A percentile compares a stretch with the other conserved stretches of the same genome.
These are phyloP conservation scores for Lentinula guzmanii DNA, from an alignment of 768 basidiomycete genomes.

Conservation along the genomic window DNA sequence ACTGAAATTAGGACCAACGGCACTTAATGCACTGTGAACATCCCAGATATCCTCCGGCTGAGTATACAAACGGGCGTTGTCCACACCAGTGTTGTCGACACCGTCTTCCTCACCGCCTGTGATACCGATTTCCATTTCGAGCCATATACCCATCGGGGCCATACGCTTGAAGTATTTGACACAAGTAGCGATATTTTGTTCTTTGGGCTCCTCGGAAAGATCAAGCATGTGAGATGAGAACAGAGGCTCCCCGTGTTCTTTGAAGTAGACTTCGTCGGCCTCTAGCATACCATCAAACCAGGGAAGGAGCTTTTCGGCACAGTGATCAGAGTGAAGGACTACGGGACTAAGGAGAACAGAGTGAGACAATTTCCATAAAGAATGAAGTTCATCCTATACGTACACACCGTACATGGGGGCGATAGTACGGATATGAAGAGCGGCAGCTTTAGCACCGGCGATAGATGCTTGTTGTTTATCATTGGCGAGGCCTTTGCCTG, in stretches of 20 bases:
- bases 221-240: constrained; percentile 99
- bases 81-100: constrained; percentile 94
- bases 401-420: constrained; percentile 91
- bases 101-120: constrained; percentile 99
- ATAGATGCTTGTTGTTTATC: constrained; percentile 95
- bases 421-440: constrained; percentile 84
- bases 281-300: constrained; percentile 99
- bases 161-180: constrained; percentile 94
- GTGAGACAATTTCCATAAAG: constrained; percentile 1
- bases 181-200: constrained; percentile 92
- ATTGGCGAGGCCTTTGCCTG: constrained; percentile 93
- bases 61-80: constrained; percentile 92
- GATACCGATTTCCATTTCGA: constrained; percentile 99
- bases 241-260: constrained; percentile 77
- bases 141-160: constrained; percentile 89
- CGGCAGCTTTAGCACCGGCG: constrained; percentile 87
- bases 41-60: constrained; percentile 96
- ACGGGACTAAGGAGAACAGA: constrained; percentile 61
- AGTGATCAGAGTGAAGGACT: constrained; percentile 97
- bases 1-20: constrained; percentile 89
- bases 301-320: constrained; percentile 93
- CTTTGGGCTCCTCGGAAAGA: constrained; percentile 88
- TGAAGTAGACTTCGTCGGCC: constrained; percentile 91
- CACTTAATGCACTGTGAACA: constrained; percentile 76
- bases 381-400: constrained; percentile 24